A percentile compares a stretch with the other conserved stretches of the same genome.
phyloP scores from a whole-genome alignment of 1,139 yeast species.

The Kodamaea arcana region DNA sequence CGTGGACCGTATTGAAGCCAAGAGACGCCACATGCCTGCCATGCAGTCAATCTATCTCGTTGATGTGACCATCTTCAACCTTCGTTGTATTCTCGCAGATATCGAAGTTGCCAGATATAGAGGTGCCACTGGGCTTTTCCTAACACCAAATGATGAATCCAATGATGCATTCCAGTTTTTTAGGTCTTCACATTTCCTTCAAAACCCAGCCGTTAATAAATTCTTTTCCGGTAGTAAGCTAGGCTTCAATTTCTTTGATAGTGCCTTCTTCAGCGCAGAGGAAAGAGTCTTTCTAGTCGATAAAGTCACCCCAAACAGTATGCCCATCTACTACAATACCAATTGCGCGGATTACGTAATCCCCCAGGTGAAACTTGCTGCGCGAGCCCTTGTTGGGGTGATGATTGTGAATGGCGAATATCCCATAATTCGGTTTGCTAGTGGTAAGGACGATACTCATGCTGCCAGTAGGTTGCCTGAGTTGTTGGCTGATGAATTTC shows the following conservation, averaged over 20 bases:
- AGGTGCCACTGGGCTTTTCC: constrained; percentile 36
- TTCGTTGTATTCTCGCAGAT: constrained; percentile 42
- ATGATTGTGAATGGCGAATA: constrained; percentile 83
- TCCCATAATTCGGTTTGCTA: constrained; percentile 73
- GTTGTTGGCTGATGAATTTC: constrained; percentile 71
- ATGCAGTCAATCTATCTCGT: constrained; percentile 42
- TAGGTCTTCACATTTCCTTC: constrained; percentile 25
- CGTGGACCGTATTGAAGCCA: constrained; percentile 36
- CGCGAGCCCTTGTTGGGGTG: constrained; percentile 60
- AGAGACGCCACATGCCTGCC: constrained; percentile 33
- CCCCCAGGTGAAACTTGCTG: constrained; percentile 55
- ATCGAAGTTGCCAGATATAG: constrained; percentile 36
- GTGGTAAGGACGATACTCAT: constrained; percentile 14
- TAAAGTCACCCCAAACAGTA: constrained; percentile 44
- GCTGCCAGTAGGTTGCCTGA: constrained; percentile 65
- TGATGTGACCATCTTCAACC: constrained; percentile 34
- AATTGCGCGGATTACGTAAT: constrained; percentile 61
- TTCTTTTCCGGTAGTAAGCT: constrained; percentile 30
- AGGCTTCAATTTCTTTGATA: constrained; percentile 24
- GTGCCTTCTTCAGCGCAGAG: constrained; percentile 34
- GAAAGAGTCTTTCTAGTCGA: constrained; percentile 39
- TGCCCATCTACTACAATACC: constrained; percentile 71
- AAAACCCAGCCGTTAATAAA: constrained; percentile 26
- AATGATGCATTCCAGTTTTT: constrained; percentile 25
- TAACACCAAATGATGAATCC: constrained; percentile 24